Percentiles rank a stretch among this genome's conserved stretches.
phyloP scores from a whole-genome alignment of 2,329 filamentous ascomycete species.

The Aspergillus pseudoviridinutans region DNA sequence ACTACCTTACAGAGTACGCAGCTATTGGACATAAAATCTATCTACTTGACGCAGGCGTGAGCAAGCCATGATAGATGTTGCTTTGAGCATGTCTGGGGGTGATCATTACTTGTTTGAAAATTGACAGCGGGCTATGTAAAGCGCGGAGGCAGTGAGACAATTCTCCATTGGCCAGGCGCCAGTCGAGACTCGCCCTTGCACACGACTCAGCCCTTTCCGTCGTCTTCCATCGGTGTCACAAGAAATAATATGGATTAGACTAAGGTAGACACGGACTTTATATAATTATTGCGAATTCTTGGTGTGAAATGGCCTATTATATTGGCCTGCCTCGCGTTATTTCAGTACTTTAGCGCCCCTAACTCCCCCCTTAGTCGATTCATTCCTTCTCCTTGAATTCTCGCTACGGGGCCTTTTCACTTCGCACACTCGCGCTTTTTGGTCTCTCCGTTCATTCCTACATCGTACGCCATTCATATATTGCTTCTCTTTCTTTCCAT shows the following conservation, averaged over 20 bases:
- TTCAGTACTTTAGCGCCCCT: neutral
- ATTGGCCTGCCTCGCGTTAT: neutral
- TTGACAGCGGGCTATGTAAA: neutral
- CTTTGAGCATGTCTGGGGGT: too few relatives aligned
- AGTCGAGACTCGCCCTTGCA: neutral
- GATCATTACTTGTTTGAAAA: too few relatives aligned
- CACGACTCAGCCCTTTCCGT: neutral
- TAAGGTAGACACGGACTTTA: too few relatives aligned
- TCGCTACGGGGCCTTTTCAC: neutral
- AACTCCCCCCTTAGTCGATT: neutral
- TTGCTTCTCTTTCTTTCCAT: slow-evolving; percentile 16
- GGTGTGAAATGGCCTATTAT: neutral
- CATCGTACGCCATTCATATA: too few relatives aligned
- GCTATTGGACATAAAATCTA: neutral
- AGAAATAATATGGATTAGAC: neutral
- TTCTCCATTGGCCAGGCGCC: neutral
- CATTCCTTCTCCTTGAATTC: neutral
- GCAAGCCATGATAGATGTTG: neutral
- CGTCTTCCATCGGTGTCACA: neutral
- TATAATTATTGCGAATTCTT: neutral
- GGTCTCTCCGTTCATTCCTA: neutral
- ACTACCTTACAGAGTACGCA: too few relatives aligned
- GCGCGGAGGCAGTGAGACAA: neutral
- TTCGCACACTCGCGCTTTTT: neutral
- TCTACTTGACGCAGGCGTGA: neutral